phyloP scores from a whole-genome alignment of 208 protist species.

The Trypanosoma congolense region DNA sequence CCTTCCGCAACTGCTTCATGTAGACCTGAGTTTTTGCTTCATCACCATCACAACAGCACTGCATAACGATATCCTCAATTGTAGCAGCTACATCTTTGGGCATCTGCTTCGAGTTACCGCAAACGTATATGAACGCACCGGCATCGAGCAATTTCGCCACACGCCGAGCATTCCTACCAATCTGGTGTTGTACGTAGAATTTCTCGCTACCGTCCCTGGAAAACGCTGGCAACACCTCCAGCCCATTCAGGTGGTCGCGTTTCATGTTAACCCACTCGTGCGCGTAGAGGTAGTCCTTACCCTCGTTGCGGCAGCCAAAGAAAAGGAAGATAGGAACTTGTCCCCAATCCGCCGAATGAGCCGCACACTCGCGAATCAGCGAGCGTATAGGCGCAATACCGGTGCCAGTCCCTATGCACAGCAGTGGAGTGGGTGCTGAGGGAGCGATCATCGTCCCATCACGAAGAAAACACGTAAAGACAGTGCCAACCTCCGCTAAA shows the following conservation, averaged over 20 bases:
- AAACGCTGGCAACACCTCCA: conserved; percentile 76
- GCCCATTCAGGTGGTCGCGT: conserved; percentile 23
- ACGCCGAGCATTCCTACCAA: conserved; percentile 58
- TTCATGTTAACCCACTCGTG: conserved; percentile 52
- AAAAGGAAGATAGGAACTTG: conserved; percentile 70
- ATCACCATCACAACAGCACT: conserved; percentile 40
- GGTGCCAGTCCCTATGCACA: conserved; percentile 76
- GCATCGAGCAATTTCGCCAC: conserved; percentile 42
- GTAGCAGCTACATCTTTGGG: conserved; percentile 62
- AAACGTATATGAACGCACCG: conserved; percentile 53
- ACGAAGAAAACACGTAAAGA: conserved; percentile 67
- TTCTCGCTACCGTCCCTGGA: conserved; percentile 74
- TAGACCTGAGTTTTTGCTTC: conserved; percentile 29
- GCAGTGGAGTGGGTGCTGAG: conserved; percentile 36
- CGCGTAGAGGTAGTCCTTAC: conserved; percentile 72
- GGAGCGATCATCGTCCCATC: conserved; percentile 53
- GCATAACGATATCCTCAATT: conserved; percentile 49
- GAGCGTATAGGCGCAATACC: conserved; percentile 76
- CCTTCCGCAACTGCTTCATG: conserved; percentile 30
- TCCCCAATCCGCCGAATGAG: conserved; percentile 21
- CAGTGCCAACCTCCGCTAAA: conserved; percentile 24
- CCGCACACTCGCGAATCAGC: conserved; percentile 65
- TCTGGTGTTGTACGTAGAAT: conserved; percentile 84
- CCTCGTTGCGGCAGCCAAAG: conserved; percentile 66
- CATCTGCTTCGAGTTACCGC: conserved; percentile 87